Evolutionary conservation across 306 rosid genomes (phyloP), one percentile per base, ranked within the genome.

Genomic region (Castanea sativa): DNA sequence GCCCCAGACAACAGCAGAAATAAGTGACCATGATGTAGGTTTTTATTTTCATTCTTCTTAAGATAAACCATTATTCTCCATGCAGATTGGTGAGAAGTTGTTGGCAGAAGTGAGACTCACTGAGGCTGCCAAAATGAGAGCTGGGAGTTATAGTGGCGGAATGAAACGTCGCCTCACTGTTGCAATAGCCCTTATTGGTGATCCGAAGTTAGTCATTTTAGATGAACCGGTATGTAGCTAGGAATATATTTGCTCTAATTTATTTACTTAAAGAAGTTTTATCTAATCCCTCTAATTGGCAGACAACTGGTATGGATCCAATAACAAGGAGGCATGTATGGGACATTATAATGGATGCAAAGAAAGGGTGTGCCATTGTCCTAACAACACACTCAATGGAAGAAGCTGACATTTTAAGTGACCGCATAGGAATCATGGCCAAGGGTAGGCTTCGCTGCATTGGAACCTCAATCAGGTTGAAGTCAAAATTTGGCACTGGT

Each of bases 301-400:
- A 92, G 97, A 91, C 99, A 75, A 91, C 99, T 41, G 97, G 99
- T 68, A 91, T 89, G 93, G 99, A 92, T 90, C 97, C 99, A 71
- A 89, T 94, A 85, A 87, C 99, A 73, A 92, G 99, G 80, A 88
- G 99, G 82, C 93, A 91, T 79, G 95, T 92, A 29, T 94, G 99
- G 97, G 94, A 92, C 88, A 90, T 94, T 59, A 90, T 94, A 33
- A 92, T 90, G 76, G 84, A 83, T 73, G 97, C 99, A 27, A 94
- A 94, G 84, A 90, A 32, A 80, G 97, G 97, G 35, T 93, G 97
- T 1, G 92, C 95, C 25, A 87, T 94, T 80, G 81, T 94, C 79
- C 91, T 92, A 51, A 94, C 97, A 64, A 94, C 99, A 43, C 97
- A 94, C 80, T 94, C 97, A 55, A 94, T 94, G 99, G 99, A 94